Conservation (phyloP, 2,329 filamentous ascomycete genomes). For the Phaeoacremonium minimum region DNA sequence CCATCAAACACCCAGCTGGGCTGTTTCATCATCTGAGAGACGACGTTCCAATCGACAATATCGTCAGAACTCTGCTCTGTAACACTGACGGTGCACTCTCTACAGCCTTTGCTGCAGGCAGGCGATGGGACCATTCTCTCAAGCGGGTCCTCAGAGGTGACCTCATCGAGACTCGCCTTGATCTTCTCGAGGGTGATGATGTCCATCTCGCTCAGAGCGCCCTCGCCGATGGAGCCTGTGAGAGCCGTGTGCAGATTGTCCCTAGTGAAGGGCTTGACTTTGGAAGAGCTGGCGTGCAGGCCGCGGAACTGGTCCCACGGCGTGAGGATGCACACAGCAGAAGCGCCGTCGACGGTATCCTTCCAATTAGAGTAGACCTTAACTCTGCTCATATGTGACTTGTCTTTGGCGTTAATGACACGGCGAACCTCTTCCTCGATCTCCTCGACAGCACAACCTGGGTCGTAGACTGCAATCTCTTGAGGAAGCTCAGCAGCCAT, state of each 20-base stretch:
- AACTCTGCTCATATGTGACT: conserved; percentile 21
- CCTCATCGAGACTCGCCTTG: conserved; percentile 1
- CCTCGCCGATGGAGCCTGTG: conserved; percentile 3
- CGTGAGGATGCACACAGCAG: conserved; percentile 45
- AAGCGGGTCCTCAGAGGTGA: conserved; percentile 14
- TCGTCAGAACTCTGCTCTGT: conserved; percentile 2
- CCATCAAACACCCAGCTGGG: conserved; percentile 12
- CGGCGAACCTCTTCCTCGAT: conserved; percentile 20
- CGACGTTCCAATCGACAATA: conserved; percentile 9
- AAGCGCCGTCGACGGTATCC: conserved; percentile 35
- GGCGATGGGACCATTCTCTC: conserved; percentile 7
- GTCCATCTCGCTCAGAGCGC: conserved; percentile 18
- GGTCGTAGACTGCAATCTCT: conserved; percentile 50
- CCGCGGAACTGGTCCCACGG: conserved; percentile 48
- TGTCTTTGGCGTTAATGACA: conserved; percentile 16
- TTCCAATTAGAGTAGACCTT: conserved; percentile 36
- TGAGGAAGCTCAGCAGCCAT: conserved; percentile 43
- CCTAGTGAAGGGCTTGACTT: conserved; percentile 8
- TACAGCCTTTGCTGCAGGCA: conserved; percentile 3
- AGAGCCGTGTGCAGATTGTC: conserved; percentile 8
- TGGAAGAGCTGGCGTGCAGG: conserved; percentile 9
- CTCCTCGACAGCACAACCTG: conserved; percentile 30
- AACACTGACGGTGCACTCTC: conserved; percentile 4
- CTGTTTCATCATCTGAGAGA: conserved; percentile 8
- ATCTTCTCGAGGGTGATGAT: conserved; percentile 19